Percentiles rank a stretch among this genome's conserved stretches.
Conservation (phyloP, 2,329 filamentous ascomycete genomes). For the Lachnellula hyalina region DNA sequence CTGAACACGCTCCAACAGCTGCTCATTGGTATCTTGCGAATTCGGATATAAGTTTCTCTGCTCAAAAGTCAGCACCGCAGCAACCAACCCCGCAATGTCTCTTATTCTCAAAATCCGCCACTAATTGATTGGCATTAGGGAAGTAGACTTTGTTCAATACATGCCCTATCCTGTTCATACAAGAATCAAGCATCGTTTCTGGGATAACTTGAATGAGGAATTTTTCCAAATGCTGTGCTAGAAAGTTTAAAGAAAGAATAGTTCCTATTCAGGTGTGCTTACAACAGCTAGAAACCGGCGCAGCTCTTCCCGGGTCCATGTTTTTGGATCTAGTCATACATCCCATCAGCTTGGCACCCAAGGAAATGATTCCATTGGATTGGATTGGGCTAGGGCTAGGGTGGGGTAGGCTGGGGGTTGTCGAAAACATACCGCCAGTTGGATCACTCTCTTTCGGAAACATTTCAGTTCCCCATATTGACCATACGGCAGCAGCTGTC, state of each 20-base stretch:
- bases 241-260: not conserved
- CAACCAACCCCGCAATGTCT: not conserved
- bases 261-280: slow-evolving; percentile 34
- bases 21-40: slow-evolving; percentile 52
- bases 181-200: not conserved
- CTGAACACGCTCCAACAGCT: slow-evolving; percentile 63
- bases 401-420: not conserved
- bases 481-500: slow-evolving; percentile 74
- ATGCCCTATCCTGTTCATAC: not conserved
- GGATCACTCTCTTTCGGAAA: slow-evolving; percentile 74
- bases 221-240: not conserved
- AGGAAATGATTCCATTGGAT: no score
- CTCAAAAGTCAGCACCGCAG: not conserved
- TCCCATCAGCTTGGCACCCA: not conserved
- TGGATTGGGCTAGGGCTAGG: not conserved
- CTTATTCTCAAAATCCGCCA: not conserved
- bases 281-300: slow-evolving; percentile 76
- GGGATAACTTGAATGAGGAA: not conserved
- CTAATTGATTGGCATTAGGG: not conserved
- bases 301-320: slow-evolving; percentile 78
- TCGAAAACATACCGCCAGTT: slow-evolving; percentile 55
- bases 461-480: slow-evolving; percentile 76
- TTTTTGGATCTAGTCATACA: slow-evolving; percentile 47
- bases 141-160: not conserved
- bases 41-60: slow-evolving; percentile 61